These are phyloP conservation scores for Metschnikowia baotianmanensis DNA, from an alignment of 805 yeast genomes.

Conservation along the genomic window DNA sequence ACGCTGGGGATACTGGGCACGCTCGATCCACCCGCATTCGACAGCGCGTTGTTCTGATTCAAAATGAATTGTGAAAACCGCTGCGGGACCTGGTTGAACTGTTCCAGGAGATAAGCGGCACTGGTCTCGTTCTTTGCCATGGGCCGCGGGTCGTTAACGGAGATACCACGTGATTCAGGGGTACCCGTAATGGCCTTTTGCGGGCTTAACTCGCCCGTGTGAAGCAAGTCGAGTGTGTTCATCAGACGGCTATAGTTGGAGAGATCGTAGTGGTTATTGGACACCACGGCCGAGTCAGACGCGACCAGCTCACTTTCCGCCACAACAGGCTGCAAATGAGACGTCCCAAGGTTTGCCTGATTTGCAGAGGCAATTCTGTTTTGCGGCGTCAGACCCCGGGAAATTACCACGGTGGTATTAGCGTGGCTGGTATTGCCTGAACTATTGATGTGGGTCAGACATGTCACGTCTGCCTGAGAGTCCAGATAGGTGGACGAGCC, in stretches of 20 bases:
- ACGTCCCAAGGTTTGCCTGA: not conserved
- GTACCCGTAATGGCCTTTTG: too few species aligned
- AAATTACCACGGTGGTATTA: not conserved
- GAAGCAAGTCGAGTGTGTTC: constrained; percentile 16
- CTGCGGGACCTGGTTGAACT: constrained; percentile 37
- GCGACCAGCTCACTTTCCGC: constrained; percentile 15
- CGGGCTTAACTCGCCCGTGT: not conserved
- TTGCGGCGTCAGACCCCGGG: constrained; percentile 1
- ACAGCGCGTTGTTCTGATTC: constrained; percentile 27
- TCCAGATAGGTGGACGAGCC: constrained; percentile 1
- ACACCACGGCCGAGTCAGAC: constrained; percentile 7
- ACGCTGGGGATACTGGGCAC: too few species aligned
- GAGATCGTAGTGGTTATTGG: constrained; percentile 13
- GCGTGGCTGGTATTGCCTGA: not conserved
- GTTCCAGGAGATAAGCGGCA: constrained; percentile 1
- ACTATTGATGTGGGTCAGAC: not conserved
- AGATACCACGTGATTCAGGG: too few species aligned
- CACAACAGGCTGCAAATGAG: not conserved
- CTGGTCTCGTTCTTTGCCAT: not conserved
- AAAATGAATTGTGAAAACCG: constrained; percentile 40
- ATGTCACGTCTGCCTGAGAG: constrained; percentile 1
- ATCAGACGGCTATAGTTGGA: constrained; percentile 16
- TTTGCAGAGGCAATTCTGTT: too few species aligned
- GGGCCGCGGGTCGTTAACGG: too few species aligned
- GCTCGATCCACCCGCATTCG: not conserved